Conservation (phyloP, 164 flowering plant species). For the Vitis riparia region DNA sequence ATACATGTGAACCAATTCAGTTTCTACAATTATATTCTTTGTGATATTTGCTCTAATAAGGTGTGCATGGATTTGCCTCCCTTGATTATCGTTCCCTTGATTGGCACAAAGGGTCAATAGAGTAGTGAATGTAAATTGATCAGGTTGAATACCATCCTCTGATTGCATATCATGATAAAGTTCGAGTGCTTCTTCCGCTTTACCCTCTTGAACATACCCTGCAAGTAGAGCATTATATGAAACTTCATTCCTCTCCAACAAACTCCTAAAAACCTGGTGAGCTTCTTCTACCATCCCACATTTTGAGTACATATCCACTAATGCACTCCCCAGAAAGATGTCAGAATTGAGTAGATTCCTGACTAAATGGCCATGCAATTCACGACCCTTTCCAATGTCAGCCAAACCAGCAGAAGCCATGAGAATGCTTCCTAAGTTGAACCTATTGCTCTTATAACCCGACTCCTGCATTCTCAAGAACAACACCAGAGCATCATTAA, state of each 20-base stretch:
- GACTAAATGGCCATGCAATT: constrained; percentile 1
- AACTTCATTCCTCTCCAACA: constrained; percentile 8
- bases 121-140: constrained; percentile 8
- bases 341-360: neutral
- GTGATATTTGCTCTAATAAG: neutral
- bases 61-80: constrained; percentile 10
- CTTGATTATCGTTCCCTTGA: constrained; percentile 1
- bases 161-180: constrained; percentile 6
- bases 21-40: constrained; percentile 4
- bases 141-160: constrained; percentile 3
- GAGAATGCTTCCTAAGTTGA: constrained; percentile 7
- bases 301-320: constrained; percentile 8
- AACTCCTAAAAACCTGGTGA: neutral
- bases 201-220: constrained; percentile 7
- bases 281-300: constrained; percentile 2
- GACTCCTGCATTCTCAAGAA: neutral
- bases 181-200: constrained; percentile 2
- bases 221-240: constrained; percentile 10
- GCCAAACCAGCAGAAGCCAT: constrained; percentile 3
- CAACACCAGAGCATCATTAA: constrained; percentile 2
- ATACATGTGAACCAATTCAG: constrained; percentile 11
- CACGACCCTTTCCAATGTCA: neutral
- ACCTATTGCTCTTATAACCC: constrained; percentile 1
- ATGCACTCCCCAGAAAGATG: constrained; percentile 3
- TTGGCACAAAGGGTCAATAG: constrained; percentile 8